These are phyloP conservation scores for Metschnikowia cerradonensis DNA, from an alignment of 805 yeast species.

Conservation along the genomic window DNA sequence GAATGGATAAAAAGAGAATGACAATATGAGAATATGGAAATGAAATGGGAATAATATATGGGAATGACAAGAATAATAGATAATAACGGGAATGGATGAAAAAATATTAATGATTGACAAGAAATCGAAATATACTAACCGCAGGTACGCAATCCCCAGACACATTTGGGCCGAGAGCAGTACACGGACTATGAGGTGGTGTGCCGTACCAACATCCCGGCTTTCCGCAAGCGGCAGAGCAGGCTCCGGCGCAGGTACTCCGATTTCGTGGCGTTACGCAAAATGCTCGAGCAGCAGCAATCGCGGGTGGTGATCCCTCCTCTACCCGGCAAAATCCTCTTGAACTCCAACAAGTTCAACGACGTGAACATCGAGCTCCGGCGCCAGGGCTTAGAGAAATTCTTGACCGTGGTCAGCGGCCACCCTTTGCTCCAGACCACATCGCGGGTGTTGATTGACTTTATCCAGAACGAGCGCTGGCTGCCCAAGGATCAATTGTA, in stretches of 20 bases:
- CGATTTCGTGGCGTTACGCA: conserved; percentile 81
- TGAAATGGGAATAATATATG: no score
- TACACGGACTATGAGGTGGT: conserved; percentile 90
- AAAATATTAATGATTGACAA: no score
- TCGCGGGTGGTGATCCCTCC: conserved; percentile 79
- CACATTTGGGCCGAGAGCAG: conserved; percentile 64
- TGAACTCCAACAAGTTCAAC: conserved; percentile 64
- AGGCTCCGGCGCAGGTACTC: conserved; percentile 81
- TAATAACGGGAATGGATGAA: not conserved
- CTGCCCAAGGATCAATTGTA: conserved; percentile 28
- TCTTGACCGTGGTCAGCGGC: conserved; percentile 75
- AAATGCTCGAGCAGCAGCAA: conserved; percentile 68
- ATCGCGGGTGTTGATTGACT: conserved; percentile 67
- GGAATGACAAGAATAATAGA: no score
- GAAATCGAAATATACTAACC: conserved; percentile 18
- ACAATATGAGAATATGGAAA: no score
- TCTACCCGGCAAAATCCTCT: conserved; percentile 82
- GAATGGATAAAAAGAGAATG: no score
- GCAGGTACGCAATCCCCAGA: conserved; percentile 63
- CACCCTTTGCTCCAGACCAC: conserved; percentile 93
- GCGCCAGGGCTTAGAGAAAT: conserved; percentile 77
- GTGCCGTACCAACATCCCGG: conserved; percentile 88
- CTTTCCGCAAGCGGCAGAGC: conserved; percentile 62
- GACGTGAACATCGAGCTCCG: conserved; percentile 82
- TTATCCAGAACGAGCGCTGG: conserved; percentile 86